Evolutionary conservation across 352 stramenopile species (phyloP).

Genomic region (Thalassiosira ordinaria): DNA sequence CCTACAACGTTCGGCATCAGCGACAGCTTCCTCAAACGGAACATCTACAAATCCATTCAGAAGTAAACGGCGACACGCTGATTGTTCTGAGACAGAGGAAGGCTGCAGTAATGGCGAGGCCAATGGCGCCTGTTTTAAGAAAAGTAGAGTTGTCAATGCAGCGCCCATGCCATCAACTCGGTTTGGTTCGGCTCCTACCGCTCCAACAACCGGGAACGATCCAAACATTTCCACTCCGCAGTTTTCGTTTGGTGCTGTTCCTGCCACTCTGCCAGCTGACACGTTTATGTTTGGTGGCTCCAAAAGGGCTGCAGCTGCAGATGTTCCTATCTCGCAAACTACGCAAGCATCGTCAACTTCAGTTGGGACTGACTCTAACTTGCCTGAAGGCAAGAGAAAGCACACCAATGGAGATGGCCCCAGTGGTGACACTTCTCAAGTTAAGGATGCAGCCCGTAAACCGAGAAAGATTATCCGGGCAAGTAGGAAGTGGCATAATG

Average conservation of each 20-base stretch:
- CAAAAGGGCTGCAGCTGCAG: not conserved
- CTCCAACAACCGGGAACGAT: not conserved
- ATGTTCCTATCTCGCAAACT: too few relatives aligned
- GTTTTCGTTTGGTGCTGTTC: not conserved
- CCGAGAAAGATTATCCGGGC: not conserved
- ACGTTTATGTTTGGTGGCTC: not conserved
- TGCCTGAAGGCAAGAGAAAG: not conserved
- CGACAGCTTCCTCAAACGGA: too few relatives aligned
- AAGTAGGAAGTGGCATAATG: not conserved
- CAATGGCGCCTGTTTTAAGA: too few relatives aligned
- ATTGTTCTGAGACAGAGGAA: too few relatives aligned
- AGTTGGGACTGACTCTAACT: not conserved
- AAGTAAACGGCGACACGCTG: too few relatives aligned
- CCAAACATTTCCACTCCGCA: not conserved
- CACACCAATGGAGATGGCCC: not conserved
- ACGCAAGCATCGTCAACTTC: too few relatives aligned
- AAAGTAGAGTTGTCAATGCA: too few relatives aligned
- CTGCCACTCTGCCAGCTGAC: not conserved
- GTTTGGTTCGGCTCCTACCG: not conserved
- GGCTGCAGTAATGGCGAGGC: too few relatives aligned
- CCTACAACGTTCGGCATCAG: too few relatives aligned
- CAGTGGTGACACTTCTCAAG: not conserved
- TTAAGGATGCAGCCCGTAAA: not conserved
- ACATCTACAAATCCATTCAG: too few relatives aligned
- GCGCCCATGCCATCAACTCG: too few relatives aligned